Base-by-base conservation (phyloP, 2,329 filamentous ascomycete species). In the Aspergillus aculeatinus region DNA sequence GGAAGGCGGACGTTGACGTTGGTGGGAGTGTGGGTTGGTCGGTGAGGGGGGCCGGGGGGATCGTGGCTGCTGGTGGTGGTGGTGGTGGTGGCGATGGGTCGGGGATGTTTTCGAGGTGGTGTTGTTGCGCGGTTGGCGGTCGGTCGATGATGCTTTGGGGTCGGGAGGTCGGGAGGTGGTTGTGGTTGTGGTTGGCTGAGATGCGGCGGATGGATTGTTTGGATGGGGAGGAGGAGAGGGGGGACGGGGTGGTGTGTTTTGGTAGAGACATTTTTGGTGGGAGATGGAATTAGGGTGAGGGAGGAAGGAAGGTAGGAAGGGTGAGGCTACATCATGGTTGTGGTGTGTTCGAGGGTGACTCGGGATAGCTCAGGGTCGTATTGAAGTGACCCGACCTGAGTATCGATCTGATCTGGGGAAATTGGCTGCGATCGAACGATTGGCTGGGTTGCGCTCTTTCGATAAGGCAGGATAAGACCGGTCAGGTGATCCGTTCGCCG, bases 1-100 rank as follows among this genome's bases (percentile, higher is more conserved):
- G 83, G 75, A 96, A 94, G 4, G 63, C 60, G n/a, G 60, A 31
- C 19, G 57, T 57, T 63, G 51, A 60, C 56, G 62, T 67, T 59
- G 64, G 60, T 31, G 61, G 57, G 14, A 54, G 31, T 57, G 5
- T 16, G 16, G 39, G n/a, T 7, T 67, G 61, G 19, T 68, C 65
- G 14, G 53, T 19, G 1, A 49, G 58, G 16, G 50, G 51, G n/a
- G 10, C 50, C 25, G 16, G 64, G 55, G 35, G 14, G n/a, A 52
- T 39, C 44, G 50, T 51, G 21, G 65, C 64, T 29, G 66, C 44
- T 31, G 51, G 55, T 25, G 51, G 63, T 25, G 51, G 55, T 31
- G 51, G 55, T 25, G 51, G 63, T 25, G 51, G 55, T 25, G 51
- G 63, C 21, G 60, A 61, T 35, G 63, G 58, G 21, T 62, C 48